Percentiles rank a stretch among this genome's conserved stretches.
Evolutionary conservation across 768 basidiomycete species (phyloP).

Genomic region (Dacryopinax spathularia): DNA sequence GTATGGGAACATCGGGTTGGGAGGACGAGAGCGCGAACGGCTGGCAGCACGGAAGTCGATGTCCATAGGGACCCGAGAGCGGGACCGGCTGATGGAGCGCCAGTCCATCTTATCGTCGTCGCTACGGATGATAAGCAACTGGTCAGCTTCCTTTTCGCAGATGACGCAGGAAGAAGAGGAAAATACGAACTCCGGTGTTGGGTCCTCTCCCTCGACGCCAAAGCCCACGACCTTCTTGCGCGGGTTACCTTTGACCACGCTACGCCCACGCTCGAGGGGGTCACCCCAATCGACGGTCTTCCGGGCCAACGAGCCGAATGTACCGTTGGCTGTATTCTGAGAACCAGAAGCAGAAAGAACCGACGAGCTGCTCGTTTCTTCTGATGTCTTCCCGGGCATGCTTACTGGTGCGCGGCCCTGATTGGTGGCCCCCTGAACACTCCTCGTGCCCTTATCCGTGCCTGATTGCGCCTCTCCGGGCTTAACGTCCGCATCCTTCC

Average conservation of each 20-base stretch:
- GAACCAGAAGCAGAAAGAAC: background rate
- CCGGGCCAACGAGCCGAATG: background rate
- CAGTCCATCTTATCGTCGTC: conserved; percentile 68
- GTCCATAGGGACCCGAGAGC: conserved; percentile 21
- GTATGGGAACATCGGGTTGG: conserved; percentile 45
- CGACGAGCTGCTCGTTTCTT: conserved; percentile 3
- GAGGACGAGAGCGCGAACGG: conserved; percentile 67
- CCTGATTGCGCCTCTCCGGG: background rate
- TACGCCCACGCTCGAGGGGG: conserved; percentile 43
- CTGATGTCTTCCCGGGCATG: background rate
- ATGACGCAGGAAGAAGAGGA: conserved; percentile 1
- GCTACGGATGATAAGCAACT: conserved; percentile 12
- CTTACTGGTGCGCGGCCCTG: background rate
- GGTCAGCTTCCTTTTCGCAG: conserved; percentile 15
- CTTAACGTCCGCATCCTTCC: background rate
- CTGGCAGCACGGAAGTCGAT: conserved; percentile 40
- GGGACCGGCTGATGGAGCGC: conserved; percentile 42
- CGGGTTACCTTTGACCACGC: conserved; percentile 52
- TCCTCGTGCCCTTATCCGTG: background rate
- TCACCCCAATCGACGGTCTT: background rate
- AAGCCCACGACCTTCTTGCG: conserved; percentile 13
- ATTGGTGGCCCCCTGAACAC: background rate
- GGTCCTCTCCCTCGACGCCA: conserved; percentile 33
- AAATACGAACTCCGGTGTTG: conserved; percentile 49
- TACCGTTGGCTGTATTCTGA: background rate